These are phyloP conservation scores for Fusarium denticulatum DNA, from an alignment of 2,329 filamentous ascomycete species.

Conservation along the genomic window DNA sequence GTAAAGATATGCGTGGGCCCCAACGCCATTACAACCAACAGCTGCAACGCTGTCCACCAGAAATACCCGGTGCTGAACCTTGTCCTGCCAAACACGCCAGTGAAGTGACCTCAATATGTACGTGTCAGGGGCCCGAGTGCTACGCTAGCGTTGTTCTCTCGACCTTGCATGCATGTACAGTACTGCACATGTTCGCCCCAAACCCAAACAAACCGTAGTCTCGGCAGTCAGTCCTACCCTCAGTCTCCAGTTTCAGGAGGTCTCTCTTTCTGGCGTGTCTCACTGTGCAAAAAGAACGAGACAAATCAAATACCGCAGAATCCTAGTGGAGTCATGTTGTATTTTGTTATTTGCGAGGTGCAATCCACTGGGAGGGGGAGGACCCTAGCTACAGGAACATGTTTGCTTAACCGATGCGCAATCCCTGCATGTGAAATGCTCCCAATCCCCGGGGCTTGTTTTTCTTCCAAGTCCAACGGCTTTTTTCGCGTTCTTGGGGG, in stretches of 20 bases:
- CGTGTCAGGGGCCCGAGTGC: not conserved
- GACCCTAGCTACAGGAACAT: constrained; percentile 10
- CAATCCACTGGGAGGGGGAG: not conserved
- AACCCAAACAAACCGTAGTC: not conserved
- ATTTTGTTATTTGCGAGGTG: constrained; percentile 12
- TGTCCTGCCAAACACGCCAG: not conserved
- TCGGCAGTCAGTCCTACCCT: not conserved
- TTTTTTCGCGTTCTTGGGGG: constrained; percentile 21
- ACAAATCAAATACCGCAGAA: not conserved
- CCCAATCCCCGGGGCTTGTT: not conserved
- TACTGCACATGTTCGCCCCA: not conserved
- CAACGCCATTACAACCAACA: not conserved
- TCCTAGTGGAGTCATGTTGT: constrained; percentile 8
- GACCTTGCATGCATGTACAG: not conserved
- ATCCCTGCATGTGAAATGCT: not conserved
- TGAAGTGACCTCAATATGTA: not conserved
- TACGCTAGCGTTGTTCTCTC: constrained; percentile 19
- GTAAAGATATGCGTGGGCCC: constrained; percentile 4
- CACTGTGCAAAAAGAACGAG: not conserved
- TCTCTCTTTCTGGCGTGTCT: not conserved
- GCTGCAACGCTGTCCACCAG: not conserved
- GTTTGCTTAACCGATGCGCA: not conserved
- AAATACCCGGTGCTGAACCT: not conserved
- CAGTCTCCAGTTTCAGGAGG: not conserved
- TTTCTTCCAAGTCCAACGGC: not conserved